phyloP scores from a whole-genome alignment of 2,329 filamentous ascomycete genomes.

The Neopestalotiopsis rosae region DNA sequence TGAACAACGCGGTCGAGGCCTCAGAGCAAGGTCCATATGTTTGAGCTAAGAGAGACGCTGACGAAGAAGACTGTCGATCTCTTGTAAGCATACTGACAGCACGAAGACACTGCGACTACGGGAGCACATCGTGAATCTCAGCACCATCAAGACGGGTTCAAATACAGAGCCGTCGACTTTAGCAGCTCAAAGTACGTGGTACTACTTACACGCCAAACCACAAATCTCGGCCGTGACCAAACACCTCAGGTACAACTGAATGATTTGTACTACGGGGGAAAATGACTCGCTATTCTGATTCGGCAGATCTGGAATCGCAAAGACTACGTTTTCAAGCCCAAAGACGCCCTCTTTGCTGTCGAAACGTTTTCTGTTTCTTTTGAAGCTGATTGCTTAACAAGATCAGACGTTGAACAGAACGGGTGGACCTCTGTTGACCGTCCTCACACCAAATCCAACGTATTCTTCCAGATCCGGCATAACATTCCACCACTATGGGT shows the following conservation, averaged over 20 bases:
- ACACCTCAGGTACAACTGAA: neutral
- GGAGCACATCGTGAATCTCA: neutral
- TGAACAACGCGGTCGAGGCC: neutral
- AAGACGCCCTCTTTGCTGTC: neutral
- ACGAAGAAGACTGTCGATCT: neutral
- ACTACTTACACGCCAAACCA: neutral
- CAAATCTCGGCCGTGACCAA: neutral
- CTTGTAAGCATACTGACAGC: neutral
- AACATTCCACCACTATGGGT: neutral
- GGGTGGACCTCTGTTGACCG: neutral
- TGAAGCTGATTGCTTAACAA: conserved; percentile 1
- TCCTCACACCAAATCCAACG: neutral
- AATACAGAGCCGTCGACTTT: neutral
- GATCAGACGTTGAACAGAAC: neutral
- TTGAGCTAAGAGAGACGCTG: neutral
- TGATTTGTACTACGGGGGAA: neutral
- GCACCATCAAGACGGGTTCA: neutral
- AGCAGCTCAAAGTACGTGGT: neutral
- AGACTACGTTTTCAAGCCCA: neutral
- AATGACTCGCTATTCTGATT: no score
- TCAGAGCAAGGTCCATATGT: neutral
- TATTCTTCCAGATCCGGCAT: neutral
- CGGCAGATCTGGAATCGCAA: neutral
- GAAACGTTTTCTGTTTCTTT: conserved; percentile 1
- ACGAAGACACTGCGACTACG: neutral